Evolutionary conservation across 208 protist genomes (phyloP).

Genomic region (Acanthamoeba rhysodes): DNA sequence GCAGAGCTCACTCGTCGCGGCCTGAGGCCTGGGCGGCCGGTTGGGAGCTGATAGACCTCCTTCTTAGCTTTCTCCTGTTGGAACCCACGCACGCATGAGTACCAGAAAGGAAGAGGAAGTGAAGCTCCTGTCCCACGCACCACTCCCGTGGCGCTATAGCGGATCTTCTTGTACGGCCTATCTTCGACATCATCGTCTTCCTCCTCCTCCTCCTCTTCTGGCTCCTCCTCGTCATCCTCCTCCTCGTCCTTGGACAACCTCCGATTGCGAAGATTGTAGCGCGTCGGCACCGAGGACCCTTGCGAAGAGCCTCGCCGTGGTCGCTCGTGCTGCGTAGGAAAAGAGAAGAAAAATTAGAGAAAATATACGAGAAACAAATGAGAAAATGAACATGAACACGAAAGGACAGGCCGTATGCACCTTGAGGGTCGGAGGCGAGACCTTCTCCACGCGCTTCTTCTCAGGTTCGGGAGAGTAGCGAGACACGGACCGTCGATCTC

Average conservation of each 20-base stretch:
- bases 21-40: background rate
- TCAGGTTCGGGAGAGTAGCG: background rate
- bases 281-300: background rate
- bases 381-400: background rate
- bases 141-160: background rate
- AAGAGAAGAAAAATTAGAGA: background rate
- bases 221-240: no score
- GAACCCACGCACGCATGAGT: no score
- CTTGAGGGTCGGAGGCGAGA: background rate
- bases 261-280: background rate
- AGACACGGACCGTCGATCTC: background rate
- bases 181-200: background rate
- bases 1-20: background rate
- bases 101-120: background rate
- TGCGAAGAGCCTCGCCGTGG: no score
- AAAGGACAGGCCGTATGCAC: background rate
- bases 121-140: background rate
- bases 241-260: background rate
- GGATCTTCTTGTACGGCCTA: conserved; percentile 12
- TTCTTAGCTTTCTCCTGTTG: background rate
- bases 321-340: no score
- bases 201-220: background rate
- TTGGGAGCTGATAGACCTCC: background rate
- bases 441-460: background rate
- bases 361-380: background rate